These are phyloP conservation scores for Stephania japonica DNA, from an alignment of 164 flowering plant species.

Conservation along the genomic window DNA sequence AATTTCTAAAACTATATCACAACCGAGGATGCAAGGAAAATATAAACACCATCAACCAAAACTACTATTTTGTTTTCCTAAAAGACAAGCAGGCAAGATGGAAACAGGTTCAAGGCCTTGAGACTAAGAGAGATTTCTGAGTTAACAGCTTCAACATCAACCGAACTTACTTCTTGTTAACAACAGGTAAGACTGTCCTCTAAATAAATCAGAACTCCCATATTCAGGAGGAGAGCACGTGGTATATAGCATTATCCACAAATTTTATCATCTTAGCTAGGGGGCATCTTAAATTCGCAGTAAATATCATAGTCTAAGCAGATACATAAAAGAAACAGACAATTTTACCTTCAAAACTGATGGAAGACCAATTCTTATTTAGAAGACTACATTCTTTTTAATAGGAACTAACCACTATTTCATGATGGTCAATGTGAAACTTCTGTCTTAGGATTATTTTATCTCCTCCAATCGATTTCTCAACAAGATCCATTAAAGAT, in stretches of 20 bases:
- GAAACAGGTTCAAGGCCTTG: background rate
- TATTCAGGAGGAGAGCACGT: background rate
- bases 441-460: constrained; percentile 20
- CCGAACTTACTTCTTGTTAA: background rate
- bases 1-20: background rate
- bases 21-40: background rate
- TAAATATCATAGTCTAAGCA: background rate
- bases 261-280: background rate
- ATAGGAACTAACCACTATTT: constrained; percentile 28
- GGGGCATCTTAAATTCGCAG: background rate
- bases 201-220: background rate
- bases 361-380: background rate
- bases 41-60: background rate
- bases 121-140: background rate
- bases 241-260: background rate
- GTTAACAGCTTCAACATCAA: background rate
- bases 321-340: background rate
- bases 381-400: background rate
- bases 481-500: constrained; percentile 27
- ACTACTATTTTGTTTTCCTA: background rate
- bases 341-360: background rate
- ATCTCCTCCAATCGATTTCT: constrained; percentile 28
- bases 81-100: background rate
- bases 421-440: constrained; percentile 26
- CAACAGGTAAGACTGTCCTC: background rate